Conservation (phyloP, 148 eudicot species). For the Vaccinium corymbosum region DNA sequence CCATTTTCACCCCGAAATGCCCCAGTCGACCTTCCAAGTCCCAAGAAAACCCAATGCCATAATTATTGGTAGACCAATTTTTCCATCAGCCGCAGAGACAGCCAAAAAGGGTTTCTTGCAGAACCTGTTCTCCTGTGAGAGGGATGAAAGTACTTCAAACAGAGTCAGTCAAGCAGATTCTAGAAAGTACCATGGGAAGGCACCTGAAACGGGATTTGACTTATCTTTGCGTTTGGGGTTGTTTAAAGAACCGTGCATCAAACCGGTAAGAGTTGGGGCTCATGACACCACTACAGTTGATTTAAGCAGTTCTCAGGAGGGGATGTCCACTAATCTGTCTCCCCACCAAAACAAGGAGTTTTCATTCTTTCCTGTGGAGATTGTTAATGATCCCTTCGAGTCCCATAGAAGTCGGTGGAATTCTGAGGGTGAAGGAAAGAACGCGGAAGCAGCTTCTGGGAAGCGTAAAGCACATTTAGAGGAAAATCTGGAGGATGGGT, state of each 20-base stretch:
- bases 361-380: constrained; percentile 50
- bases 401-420: constrained; percentile 26
- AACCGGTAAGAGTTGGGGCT: constrained; percentile 23
- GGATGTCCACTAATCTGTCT: constrained; percentile 16
- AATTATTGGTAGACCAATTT: constrained; percentile 68
- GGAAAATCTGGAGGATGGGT: constrained; percentile 36
- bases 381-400: constrained; percentile 33
- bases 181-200: constrained; percentile 28
- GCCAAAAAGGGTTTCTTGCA: constrained; percentile 33
- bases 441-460: constrained; percentile 30
- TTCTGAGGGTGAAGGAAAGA: constrained; percentile 39
- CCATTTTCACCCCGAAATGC: constrained; percentile 31
- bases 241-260: constrained; percentile 27
- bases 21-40: constrained; percentile 31
- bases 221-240: constrained; percentile 80
- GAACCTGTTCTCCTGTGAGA: constrained; percentile 32
- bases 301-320: constrained; percentile 33
- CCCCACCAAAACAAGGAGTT: constrained; percentile 34
- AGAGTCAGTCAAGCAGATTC: constrained; percentile 21
- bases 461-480: constrained; percentile 54
- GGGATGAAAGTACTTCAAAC: constrained; percentile 18
- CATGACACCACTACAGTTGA: constrained; percentile 28
- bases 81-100: constrained; percentile 40
- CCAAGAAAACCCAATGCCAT: constrained; percentile 42
- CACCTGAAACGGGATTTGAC: constrained; percentile 49